Base-by-base conservation (phyloP, 805 yeast genomes). In the Suhomyces tanzawaensis region DNA sequence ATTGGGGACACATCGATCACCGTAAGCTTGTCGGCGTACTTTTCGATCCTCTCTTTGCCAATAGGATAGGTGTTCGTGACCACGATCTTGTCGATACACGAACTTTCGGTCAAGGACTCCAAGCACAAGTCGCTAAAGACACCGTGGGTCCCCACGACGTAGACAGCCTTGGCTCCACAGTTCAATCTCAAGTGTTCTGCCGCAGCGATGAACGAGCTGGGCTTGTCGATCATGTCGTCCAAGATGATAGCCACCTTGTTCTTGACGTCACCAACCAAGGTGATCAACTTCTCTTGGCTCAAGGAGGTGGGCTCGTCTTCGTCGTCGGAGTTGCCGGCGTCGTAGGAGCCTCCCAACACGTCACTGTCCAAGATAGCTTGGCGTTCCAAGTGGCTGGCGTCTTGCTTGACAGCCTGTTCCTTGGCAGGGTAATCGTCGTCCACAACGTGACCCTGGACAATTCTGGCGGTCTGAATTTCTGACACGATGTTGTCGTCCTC, bases 51-150 rank as follows among this genome's bases (percentile, higher is more conserved):
- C 42, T 78, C 83, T 47, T 75, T 75, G 14, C 82, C 69, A 36
- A 91, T 85, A 41, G 99, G 99, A 55, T 88, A 93, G 3, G 99
- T 90, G 68, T 93, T 93, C 18, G 99, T 93, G 42, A 89, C 97
- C 36, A 93, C 93, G 42, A 93, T 79, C 62, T 85, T 84, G 65
- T 91, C 96, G 50, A 93, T 88, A 55, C 83, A 89, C 36, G 81
- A 78, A 48, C 89, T 84, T 29, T 73, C 81, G 51, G 83, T 82
- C 59, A 93, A 74, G 40, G 76, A 77, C 54, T 87, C 95, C 38
- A 93, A 72, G 53, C 96, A 88, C 48, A 82, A 82, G 50, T 87
- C 95, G 47, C 88, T 81, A 66, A 93, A 91, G 29, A 91, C 77
- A 48, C 99, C 99, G 57, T 93, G 99, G 3, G 98, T 91, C 12